Base-by-base conservation (phyloP, 2,329 filamentous ascomycete species). In the Scytalidium sp. region DNA sequence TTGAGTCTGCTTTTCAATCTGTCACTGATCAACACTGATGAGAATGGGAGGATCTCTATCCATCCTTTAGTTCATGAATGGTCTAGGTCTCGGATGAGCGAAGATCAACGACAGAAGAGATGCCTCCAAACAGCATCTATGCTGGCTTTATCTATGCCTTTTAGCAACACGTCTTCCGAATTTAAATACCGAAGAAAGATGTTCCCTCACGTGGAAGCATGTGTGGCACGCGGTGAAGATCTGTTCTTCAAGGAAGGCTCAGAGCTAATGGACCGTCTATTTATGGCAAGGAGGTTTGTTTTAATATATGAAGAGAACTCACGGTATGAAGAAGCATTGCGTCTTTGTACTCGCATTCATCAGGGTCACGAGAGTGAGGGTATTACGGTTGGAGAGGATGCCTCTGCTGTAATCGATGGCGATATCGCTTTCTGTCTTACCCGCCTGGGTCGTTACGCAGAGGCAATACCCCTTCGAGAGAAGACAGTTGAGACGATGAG, bases 31-130 rank as follows among this genome's bases (percentile, higher is more conserved):
- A 49, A 43, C 10, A 27, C 49, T 1, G 42, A 50, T 20, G 32
- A 41, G 3, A 29, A n/a, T 7, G 20, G 43, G 27, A 13, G 15
- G 5, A 53, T 57, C 8, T 64, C 65, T 15, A 66, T 68, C 54
- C 66, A 70, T 51, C 64, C 64, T 7, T 56, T 70, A 2, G 59
- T 63, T 11, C 67, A 70, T 47, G 58, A 63, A 2, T 70, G 65
- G 67, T 64, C 52, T 2, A 40, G 49, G 21, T 43, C 50, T 19
- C 45, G 55, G 6, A 45, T 55, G 40, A 8, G 42, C 1, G 40
- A 48, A 1, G 4, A 10, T n/a, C 41, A 56, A 44, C 43, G 46
- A 20, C 15, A 1, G 8, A 19, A 22, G 41, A 46, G 23, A 10
- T 56, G 47, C 45, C 41, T 29, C 10, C 46, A 20, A 15, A 21